phyloP scores from a whole-genome alignment of 495 filamentous ascomycete genomes.

The Acidomyces sp. region DNA sequence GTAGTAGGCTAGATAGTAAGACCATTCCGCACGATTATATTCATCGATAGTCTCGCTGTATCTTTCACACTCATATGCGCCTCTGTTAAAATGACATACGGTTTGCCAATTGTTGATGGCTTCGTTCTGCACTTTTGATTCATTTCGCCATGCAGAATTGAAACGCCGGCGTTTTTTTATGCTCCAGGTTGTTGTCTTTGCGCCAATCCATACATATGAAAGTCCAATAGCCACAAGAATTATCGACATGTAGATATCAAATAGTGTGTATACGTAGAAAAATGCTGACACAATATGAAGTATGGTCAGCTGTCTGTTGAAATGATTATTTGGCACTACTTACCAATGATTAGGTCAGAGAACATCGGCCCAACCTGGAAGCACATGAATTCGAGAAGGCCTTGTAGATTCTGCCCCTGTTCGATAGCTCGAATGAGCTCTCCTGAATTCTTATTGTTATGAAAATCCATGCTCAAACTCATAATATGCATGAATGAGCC shows the following conservation, averaged over 20 bases:
- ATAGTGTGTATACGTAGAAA: conserved; percentile 52
- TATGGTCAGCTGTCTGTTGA: too few species aligned
- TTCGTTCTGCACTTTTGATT: conserved; percentile 48
- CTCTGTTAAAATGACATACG: conserved; percentile 57
- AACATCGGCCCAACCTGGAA: conserved; percentile 59
- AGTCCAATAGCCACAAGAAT: conserved; percentile 49
- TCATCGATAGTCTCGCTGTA: conserved; percentile 34
- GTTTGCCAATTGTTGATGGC: conserved; percentile 57
- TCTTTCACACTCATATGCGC: conserved; percentile 48
- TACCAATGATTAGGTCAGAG: conserved; percentile 55
- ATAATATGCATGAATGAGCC: conserved; percentile 65
- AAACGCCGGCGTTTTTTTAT: conserved; percentile 7
- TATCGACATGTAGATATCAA: conserved; percentile 62
- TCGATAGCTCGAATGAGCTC: conserved; percentile 55
- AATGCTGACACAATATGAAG: too few species aligned
- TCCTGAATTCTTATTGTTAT: conserved; percentile 58
- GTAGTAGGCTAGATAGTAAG: conserved; percentile 23
- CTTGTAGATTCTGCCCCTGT: conserved; percentile 49
- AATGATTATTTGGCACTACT: too few species aligned
- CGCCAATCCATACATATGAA: conserved; percentile 44
- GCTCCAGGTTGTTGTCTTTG: conserved; percentile 19
- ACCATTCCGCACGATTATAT: conserved; percentile 20
- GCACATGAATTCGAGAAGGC: conserved; percentile 51
- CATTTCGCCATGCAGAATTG: conserved; percentile 32
- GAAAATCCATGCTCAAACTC: conserved; percentile 66